Evolutionary conservation across 306 rosid genomes (phyloP).

Genomic region (Castanopsis chinensis): DNA sequence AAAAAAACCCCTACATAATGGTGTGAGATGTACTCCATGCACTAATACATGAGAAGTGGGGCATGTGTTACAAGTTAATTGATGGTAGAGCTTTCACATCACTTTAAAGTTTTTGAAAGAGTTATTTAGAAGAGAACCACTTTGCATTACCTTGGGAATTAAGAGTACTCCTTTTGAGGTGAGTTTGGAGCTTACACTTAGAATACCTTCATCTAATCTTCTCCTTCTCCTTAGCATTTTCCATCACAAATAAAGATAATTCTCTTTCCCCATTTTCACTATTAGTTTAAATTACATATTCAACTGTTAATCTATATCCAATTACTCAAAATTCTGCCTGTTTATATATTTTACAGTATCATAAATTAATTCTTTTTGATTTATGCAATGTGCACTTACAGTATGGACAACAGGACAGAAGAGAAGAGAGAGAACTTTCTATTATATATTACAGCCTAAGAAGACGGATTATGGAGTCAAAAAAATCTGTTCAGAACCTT

Average conservation of each 20-base stretch:
- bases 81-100: not conserved
- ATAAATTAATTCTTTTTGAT: not conserved
- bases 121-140: not conserved
- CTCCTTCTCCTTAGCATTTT: too few species aligned
- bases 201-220: too few species aligned
- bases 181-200: too few species aligned
- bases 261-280: too few species aligned
- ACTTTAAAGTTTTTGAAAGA: not conserved
- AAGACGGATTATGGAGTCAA: constrained; percentile 25
- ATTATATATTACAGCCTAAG: not conserved
- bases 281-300: too few species aligned
- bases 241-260: too few species aligned
- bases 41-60: not conserved
- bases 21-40: not conserved
- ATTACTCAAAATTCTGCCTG: not conserved
- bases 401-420: not conserved
- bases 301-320: too few species aligned
- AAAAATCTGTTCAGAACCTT: constrained; percentile 32
- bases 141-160: too few species aligned
- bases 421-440: not conserved
- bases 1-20: not conserved
- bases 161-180: too few species aligned
- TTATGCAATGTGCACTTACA: not conserved
- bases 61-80: not conserved
- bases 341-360: not conserved